Conservation (phyloP, 2,329 filamentous ascomycete species). For the Didymella lethalis region DNA sequence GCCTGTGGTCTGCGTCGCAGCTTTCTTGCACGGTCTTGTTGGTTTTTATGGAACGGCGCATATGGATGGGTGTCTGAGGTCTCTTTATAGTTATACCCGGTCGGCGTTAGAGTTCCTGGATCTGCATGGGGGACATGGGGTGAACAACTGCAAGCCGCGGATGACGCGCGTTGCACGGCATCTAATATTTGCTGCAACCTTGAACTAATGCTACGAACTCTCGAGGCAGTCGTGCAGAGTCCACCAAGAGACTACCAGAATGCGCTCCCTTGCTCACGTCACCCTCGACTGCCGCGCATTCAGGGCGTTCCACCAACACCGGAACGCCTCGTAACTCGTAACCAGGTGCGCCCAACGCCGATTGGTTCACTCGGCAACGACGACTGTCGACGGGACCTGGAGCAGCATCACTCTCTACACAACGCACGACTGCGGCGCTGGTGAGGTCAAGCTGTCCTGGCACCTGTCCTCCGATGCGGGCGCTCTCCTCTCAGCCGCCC, state of each 20-base stretch:
- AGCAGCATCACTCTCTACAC: slow-evolving; percentile 11
- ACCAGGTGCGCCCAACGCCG: slow-evolving; percentile 15
- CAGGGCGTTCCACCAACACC: slow-evolving; percentile 5
- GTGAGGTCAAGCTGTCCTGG: slow-evolving; percentile 31
- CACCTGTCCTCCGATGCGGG: slow-evolving; percentile 36
- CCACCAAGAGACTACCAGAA: no score
- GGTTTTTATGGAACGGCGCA: background rate
- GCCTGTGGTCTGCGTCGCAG: background rate
- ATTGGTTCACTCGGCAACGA: slow-evolving; percentile 12
- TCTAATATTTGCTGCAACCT: background rate
- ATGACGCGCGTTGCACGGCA: background rate
- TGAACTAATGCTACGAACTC: background rate
- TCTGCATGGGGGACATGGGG: slow-evolving; percentile 7
- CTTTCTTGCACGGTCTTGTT: background rate
- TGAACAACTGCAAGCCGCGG: background rate
- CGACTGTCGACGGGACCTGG: slow-evolving; percentile 12
- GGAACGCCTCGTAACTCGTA: slow-evolving; percentile 4
- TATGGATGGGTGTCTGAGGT: slow-evolving; percentile 1
- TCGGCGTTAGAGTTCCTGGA: slow-evolving; percentile 20
- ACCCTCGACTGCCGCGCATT: no score
- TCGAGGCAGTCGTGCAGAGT: background rate
- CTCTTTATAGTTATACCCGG: slow-evolving; percentile 32
- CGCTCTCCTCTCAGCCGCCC: slow-evolving; percentile 34
- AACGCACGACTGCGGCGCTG: slow-evolving; percentile 30
- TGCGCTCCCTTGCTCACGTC: background rate